Base-by-base conservation (phyloP, 2,329 filamentous ascomycete species). In the Stachybotrys chartarum region DNA sequence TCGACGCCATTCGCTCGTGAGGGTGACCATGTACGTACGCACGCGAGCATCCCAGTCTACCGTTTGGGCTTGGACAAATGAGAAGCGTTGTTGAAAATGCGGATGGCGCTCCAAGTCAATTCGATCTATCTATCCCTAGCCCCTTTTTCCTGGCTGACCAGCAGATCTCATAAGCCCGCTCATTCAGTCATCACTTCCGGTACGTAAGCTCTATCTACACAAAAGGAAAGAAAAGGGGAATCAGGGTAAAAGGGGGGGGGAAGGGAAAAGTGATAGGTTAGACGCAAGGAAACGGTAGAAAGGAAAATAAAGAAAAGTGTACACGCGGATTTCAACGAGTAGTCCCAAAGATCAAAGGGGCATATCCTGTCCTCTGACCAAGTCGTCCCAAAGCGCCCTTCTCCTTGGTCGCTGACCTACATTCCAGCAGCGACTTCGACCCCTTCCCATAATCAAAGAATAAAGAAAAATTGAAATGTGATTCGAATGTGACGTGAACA, bases 141-240 rank as follows among this genome's bases (percentile, higher is more conserved):
- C 35, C 50, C 35, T 35, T 52, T 51, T 52, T 42, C 30, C 50
- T 24, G 14, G 50, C 50, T 52, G 50, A 52, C 50, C 50, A 52
- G 50, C 50, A 52, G 50, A 52, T 52, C 32, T 35, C 50, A 52
- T 42, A 42, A 39, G 12, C 50, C 32, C 35, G 35, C 50, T 52
- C 50, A 52, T 52, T 52, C 50, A 52, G 18, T 52, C 50, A 52
- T 52, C 50, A 52, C n/a, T 31, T 35, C 32, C 18, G 50, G 17
- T 42, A 32, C 35, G 32, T 35, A 31, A 52, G 50, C 12, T 39
- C 50, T 57, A 54, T 57, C 54, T 55, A 57, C 35, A 42, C 3
- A 42, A 42, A 2, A 42, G 5, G 35, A 42, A 42, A 42, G 14
- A 24, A 24, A 24, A 24, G 24, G 24, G 24, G 24, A 24, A 24